Percentiles rank a stretch among this genome's conserved stretches.
Evolutionary conservation across 345 rosid species (phyloP).

Genomic region (Lepidium aucheri): DNA sequence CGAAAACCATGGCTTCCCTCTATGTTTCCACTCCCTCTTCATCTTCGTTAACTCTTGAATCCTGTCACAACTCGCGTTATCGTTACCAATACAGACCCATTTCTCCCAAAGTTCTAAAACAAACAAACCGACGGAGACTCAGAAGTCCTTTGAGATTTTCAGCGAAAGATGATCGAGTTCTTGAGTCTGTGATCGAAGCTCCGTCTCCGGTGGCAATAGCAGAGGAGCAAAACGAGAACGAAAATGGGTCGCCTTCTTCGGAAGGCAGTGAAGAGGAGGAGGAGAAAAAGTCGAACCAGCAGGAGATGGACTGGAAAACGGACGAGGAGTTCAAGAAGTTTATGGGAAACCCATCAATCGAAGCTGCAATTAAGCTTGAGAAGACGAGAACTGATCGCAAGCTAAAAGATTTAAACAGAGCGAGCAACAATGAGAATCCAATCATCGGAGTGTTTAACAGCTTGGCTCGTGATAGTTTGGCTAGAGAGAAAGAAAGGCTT

Average conservation of each 20-base stretch:
- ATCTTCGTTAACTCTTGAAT: conserved; percentile 5
- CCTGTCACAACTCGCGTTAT: background rate
- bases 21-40: conserved; percentile 18
- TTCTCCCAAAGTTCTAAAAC: background rate
- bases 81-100: background rate
- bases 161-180: conserved; percentile 36
- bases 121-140: background rate
- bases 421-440: conserved; percentile 42
- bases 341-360: conserved; percentile 94
- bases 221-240: conserved; percentile 26
- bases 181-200: conserved; percentile 14
- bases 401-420: conserved; percentile 72
- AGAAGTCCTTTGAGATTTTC: conserved; percentile 28
- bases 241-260: conserved; percentile 5
- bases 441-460: conserved; percentile 47
- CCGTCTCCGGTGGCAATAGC: conserved; percentile 43
- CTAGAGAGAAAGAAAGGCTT: conserved; percentile 68
- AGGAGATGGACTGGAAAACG: conserved; percentile 84
- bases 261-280: conserved; percentile 25
- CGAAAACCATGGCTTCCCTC: conserved; percentile 28
- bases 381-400: conserved; percentile 89
- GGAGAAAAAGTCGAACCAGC: conserved; percentile 44
- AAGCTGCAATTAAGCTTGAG: conserved; percentile 93
- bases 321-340: conserved; percentile 94
- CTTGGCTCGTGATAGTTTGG: conserved; percentile 51